Conservation (phyloP, 1,139 yeast species). For the Wickerhamiella pararugosa region DNA sequence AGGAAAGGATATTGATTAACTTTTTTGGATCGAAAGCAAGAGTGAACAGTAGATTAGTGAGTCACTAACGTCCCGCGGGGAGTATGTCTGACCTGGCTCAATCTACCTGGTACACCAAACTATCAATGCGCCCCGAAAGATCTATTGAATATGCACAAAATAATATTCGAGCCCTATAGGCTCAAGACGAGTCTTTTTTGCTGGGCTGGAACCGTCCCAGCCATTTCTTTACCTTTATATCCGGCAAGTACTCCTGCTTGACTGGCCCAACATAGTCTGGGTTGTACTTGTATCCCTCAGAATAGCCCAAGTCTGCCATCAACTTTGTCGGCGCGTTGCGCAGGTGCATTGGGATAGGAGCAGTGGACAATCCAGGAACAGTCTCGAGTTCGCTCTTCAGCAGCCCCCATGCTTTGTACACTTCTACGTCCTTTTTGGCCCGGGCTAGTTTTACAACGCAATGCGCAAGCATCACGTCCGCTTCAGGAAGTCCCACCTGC, state of each 20-base stretch:
- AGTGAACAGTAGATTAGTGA: no score
- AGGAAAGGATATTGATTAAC: no score
- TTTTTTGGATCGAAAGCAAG: no score
- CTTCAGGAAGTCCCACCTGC: constrained; percentile 94
- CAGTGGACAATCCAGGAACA: constrained; percentile 44
- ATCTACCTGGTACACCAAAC: background rate
- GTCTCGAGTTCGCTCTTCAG: constrained; percentile 44
- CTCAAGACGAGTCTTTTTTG: background rate
- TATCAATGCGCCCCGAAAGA: background rate
- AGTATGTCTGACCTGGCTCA: background rate
- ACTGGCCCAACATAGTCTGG: constrained; percentile 67
- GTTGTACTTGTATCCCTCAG: constrained; percentile 72
- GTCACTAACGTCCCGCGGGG: no score
- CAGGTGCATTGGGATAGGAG: constrained; percentile 38
- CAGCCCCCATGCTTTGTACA: constrained; percentile 61
- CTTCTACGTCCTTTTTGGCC: constrained; percentile 73
- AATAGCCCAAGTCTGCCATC: constrained; percentile 81
- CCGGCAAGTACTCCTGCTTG: constrained; percentile 38
- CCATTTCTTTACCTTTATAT: background rate
- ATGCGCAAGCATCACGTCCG: constrained; percentile 78
- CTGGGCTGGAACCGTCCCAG: no score
- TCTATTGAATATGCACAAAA: background rate
- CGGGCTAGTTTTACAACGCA: constrained; percentile 78
- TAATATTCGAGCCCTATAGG: background rate
- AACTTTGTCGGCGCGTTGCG: constrained; percentile 87